Conservation (phyloP, 1,284 basidiomycete species). For the Coniferiporia sulphurascens region DNA sequence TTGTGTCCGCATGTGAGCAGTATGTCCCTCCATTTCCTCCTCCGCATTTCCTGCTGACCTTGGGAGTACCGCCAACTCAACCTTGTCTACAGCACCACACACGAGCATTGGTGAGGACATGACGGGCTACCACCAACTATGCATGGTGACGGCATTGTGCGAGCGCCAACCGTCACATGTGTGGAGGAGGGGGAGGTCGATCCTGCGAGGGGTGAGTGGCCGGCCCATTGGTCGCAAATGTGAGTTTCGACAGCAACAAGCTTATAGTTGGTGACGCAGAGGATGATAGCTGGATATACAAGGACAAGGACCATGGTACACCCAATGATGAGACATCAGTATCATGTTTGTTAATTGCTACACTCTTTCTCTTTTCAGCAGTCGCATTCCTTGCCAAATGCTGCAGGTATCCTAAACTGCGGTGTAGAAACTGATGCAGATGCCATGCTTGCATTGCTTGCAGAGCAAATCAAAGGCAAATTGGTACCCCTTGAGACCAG, state of each 20-base stretch:
- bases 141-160: no score
- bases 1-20: no score
- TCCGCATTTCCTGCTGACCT: no score
- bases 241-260: conserved; percentile 98
- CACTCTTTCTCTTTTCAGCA: conserved; percentile 81
- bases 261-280: conserved; percentile 96
- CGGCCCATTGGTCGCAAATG: conserved; percentile 97
- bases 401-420: conserved; percentile 88
- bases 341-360: conserved; percentile 97
- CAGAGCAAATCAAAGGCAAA: conserved; percentile 89
- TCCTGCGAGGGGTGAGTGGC: conserved; percentile 96
- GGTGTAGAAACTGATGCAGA: conserved; percentile 93
- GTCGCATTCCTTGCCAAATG: conserved; percentile 95
- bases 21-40: no score
- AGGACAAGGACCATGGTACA: conserved; percentile 99
- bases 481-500: conserved; percentile 81
- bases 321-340: conserved; percentile 88
- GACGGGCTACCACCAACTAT: no score
- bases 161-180: no score
- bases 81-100: no score
- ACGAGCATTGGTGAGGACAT: no score
- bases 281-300: conserved; percentile 98
- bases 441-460: conserved; percentile 86
- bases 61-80: no score
- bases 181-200: no score